A percentile compares a stretch with the other conserved stretches of the same genome.
These are phyloP conservation scores for Linnemannia exigua DNA, from an alignment of 192 early-diverging fungal species.

Conservation along the genomic window DNA sequence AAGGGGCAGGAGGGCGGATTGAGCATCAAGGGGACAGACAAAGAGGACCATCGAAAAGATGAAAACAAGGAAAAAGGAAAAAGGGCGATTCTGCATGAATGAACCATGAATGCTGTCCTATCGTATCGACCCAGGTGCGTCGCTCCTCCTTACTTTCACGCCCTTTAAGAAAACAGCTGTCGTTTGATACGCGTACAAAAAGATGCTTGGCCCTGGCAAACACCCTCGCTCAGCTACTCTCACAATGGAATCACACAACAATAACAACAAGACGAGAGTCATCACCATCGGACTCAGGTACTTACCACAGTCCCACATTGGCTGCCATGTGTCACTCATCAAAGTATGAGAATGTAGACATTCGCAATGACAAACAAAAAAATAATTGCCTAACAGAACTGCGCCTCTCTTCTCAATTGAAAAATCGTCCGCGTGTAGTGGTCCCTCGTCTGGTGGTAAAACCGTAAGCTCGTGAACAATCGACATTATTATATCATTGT, in stretches of 20 bases:
- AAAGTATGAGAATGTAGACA: background rate
- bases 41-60: too few species aligned
- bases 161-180: too few species aligned
- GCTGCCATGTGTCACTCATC: background rate
- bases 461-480: conserved; percentile 61
- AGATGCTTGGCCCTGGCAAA: too few species aligned
- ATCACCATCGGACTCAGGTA: conserved; percentile 60
- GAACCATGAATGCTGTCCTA: background rate
- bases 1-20: too few species aligned
- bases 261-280: conserved; percentile 23
- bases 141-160: too few species aligned
- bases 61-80: too few species aligned
- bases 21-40: too few species aligned
- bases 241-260: background rate
- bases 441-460: conserved; percentile 82
- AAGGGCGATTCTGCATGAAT: background rate
- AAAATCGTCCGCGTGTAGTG: conserved; percentile 55
- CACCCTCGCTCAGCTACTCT: too few species aligned
- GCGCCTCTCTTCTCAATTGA: background rate
- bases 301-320: background rate
- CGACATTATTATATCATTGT: background rate
- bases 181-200: too few species aligned
- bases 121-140: background rate
- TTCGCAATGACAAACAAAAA: background rate
- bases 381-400: background rate